phyloP scores from a whole-genome alignment of 106 monocot species.

The Dactylorhiza incarnata region DNA sequence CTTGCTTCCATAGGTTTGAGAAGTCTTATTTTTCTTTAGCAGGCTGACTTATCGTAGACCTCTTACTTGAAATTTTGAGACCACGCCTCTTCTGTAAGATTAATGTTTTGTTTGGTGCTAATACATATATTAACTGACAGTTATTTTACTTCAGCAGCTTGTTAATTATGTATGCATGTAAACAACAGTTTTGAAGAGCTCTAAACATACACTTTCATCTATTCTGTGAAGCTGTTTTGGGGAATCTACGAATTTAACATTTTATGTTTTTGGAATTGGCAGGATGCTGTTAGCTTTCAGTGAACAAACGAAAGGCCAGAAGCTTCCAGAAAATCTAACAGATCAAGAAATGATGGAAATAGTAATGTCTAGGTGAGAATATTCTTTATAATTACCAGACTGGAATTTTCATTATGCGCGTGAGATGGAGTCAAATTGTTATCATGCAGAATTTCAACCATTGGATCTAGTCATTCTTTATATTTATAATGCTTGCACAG shows the following conservation, averaged over 20 bases:
- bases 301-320: slow-evolving; percentile 75
- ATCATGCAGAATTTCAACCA: not conserved
- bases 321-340: slow-evolving; percentile 49
- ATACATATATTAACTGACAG: not conserved
- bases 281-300: slow-evolving; percentile 89
- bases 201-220: not conserved
- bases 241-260: not conserved
- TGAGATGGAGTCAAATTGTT: not conserved
- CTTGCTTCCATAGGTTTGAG: not conserved
- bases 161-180: not conserved
- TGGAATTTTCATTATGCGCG: not conserved
- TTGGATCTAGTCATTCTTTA: not conserved
- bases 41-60: not conserved
- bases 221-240: not conserved
- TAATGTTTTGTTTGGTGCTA: not conserved
- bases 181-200: not conserved
- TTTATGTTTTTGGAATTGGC: slow-evolving; percentile 16
- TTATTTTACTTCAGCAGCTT: not conserved
- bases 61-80: not conserved
- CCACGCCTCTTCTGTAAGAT: not conserved
- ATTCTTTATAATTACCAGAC: not conserved
- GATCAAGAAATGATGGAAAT: slow-evolving; percentile 91
- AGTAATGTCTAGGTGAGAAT: slow-evolving; percentile 70
- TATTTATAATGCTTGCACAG: not conserved
- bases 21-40: not conserved